Percentiles rank a stretch among this genome's conserved stretches.
Evolutionary conservation across 179 eudicot species (phyloP).

Genomic region (Heliamphora pulchella): DNA sequence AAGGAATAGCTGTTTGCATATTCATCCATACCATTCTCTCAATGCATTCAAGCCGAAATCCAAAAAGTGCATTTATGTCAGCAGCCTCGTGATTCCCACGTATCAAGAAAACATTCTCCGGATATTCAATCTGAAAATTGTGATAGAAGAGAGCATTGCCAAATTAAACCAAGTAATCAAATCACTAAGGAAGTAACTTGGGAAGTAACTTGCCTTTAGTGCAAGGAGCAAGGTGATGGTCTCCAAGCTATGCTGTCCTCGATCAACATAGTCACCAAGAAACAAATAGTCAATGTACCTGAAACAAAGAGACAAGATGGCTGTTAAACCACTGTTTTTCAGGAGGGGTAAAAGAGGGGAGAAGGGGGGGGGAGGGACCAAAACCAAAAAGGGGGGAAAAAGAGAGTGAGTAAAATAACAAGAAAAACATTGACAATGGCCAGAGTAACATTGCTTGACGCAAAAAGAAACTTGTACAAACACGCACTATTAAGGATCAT

Average conservation of each 20-base stretch:
- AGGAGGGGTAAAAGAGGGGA: neutral
- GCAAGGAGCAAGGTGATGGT: constrained; percentile 92
- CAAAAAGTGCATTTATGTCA: constrained; percentile 97
- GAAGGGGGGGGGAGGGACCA: neutral
- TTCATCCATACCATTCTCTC: constrained; percentile 76
- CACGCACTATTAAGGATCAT: neutral
- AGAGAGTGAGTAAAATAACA: neutral
- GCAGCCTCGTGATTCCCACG: constrained; percentile 99
- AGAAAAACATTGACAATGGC: neutral
- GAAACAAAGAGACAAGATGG: constrained; percentile 25
- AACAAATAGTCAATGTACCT: constrained; percentile 92
- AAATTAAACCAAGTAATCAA: constrained; percentile 2
- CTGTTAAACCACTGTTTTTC: no score
- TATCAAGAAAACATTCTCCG: constrained; percentile 80
- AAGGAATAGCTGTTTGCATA: neutral
- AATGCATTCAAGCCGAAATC: constrained; percentile 97
- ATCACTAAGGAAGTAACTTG: constrained; percentile 21
- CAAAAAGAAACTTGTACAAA: constrained; percentile 5
- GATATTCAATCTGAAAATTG: constrained; percentile 77
- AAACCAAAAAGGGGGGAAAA: neutral
- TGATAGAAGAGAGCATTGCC: no score
- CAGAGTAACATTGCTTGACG: neutral
- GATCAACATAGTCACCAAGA: constrained; percentile 94
- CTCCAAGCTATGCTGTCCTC: constrained; percentile 99
- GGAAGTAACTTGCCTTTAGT: no score